These are phyloP conservation scores for Gomphus sp. DNA, from an alignment of 1,284 basidiomycete genomes.

Conservation along the genomic window DNA sequence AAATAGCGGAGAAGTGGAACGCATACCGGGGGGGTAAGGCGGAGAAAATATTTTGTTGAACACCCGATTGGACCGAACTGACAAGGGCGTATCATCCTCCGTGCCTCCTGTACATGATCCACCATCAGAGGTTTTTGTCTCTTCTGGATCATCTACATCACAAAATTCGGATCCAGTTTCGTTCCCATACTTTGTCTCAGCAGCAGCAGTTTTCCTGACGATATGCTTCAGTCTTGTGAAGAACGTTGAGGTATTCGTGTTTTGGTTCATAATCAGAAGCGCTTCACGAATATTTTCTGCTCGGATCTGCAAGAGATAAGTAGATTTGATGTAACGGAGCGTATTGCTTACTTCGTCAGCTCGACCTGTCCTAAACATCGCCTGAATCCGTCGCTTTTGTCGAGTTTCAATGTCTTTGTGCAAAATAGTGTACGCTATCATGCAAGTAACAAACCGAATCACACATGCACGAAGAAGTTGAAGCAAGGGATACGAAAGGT, in stretches of 20 bases:
- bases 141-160: not conserved
- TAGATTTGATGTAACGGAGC: not conserved
- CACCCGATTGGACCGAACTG: not conserved
- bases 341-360: not conserved
- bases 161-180: not conserved
- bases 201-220: not conserved
- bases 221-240: not conserved
- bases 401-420: constrained; percentile 1
- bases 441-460: not conserved
- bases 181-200: not conserved
- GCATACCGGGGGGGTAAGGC: not conserved
- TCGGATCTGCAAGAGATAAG: not conserved
- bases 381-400: not conserved
- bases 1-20: not conserved
- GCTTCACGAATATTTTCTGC: not conserved
- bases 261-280: not conserved
- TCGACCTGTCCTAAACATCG: not conserved
- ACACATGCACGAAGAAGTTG: constrained; percentile 1
- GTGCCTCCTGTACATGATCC: not conserved
- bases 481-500: not conserved
- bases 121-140: not conserved
- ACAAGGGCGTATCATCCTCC: not conserved
- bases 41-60: not conserved
- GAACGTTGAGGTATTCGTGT: not conserved
- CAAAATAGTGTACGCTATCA: not conserved